These are phyloP conservation scores for Leptodermis oblonga DNA, from an alignment of 257 asterid species.

Conservation along the genomic window DNA sequence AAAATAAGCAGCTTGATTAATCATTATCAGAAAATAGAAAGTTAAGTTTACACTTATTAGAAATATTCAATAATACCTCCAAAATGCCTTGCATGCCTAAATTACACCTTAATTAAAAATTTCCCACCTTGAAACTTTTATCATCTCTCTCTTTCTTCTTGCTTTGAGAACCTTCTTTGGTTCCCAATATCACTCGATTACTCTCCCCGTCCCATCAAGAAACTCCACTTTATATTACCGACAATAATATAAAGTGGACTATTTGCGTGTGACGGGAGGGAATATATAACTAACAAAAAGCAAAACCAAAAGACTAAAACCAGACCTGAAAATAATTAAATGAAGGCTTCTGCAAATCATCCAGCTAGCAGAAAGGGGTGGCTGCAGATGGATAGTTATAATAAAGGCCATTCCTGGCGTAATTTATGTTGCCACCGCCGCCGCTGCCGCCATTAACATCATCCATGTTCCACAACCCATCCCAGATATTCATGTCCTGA, in stretches of 20 bases:
- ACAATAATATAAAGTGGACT: too few relatives aligned
- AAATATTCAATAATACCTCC: too few relatives aligned
- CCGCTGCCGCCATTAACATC: constrained; percentile 43
- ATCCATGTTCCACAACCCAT: constrained; percentile 68
- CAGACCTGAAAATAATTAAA: background rate
- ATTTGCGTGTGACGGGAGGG: too few relatives aligned
- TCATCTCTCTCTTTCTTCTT: background rate
- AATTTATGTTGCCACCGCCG: constrained; percentile 30
- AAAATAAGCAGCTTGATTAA: too few relatives aligned
- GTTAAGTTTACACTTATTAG: too few relatives aligned
- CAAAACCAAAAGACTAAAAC: constrained; percentile 1
- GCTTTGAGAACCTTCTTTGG: constrained; percentile 40
- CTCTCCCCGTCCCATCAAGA: too few relatives aligned
- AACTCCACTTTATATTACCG: too few relatives aligned
- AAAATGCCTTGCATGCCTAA: too few relatives aligned
- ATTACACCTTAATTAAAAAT: too few relatives aligned
- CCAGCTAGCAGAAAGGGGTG: constrained; percentile 20
- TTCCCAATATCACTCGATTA: constrained; percentile 20
- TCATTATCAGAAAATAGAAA: too few relatives aligned
- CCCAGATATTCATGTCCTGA: constrained; percentile 58
- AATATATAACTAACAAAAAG: background rate
- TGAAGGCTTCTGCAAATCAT: too few relatives aligned
- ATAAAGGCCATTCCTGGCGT: constrained; percentile 25
- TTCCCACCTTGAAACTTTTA: too few relatives aligned
- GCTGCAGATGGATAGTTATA: constrained; percentile 23